Evolutionary conservation across 148 eudicot species (phyloP), one percentile per base, ranked within the genome.

Genomic region (Cornus kousa): DNA sequence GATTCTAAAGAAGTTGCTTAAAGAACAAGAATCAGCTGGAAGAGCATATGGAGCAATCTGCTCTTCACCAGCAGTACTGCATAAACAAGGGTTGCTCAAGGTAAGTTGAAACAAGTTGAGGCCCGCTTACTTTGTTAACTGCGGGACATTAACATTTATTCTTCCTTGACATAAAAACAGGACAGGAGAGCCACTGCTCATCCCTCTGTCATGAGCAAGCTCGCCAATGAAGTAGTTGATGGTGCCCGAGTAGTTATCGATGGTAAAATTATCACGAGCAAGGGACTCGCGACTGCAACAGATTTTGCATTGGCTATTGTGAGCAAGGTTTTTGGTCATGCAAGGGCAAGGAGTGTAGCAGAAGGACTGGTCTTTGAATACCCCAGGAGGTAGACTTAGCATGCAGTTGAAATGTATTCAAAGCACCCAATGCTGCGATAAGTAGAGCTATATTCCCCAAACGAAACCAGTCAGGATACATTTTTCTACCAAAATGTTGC

Each of bases 281-380:
- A 81, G 71, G 99, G 99, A 65, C 89, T 93, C 35, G 80, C 89
- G 71, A 85, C 86, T 57, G 79, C 90, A 74, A 82, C 84, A 10
- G 93, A 92, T 78, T 90, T 93, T 84, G 85, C 91, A 31, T 89
- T 96, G 77, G 91, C 95, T 83, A 92, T 96, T 43, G 97, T 96
- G 55, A 81, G 86, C 81, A 96, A 96, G 86, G 82, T 93, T 79
- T 93, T 92, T 50, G 98, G 95, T 72, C 88, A 89, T 78, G 86
- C 89, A 48, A 88, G 99, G 77, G 98, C 99, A 64, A 93, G 97
- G 87, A 88, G 99, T 83, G 97, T 96, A 19, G 98, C 99, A 19
- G 98, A 91, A 85, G 97, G 95, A 57, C 93, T 96, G 39, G 99
- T 96, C 74, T 88, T 86, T 46, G 92, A 90, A 82, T 96, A 90